phyloP scores from a whole-genome alignment of 768 basidiomycete genomes.

The Hortiboletus campestris region DNA sequence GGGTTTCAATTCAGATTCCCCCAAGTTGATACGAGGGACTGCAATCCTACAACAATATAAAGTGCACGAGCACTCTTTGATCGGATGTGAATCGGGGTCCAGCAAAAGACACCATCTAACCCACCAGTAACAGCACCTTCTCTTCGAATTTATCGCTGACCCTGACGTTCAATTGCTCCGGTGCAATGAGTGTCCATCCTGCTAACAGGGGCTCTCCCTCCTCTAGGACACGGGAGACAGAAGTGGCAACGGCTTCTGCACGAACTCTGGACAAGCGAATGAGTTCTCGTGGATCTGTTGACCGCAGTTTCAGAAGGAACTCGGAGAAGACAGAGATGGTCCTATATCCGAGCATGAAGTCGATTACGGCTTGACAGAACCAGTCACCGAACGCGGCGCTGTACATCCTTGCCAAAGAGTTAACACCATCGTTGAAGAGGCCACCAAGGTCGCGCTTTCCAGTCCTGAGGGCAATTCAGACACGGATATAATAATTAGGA shows the following conservation, averaged over 20 bases:
- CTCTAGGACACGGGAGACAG: conserved; percentile 68
- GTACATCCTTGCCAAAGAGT: conserved; percentile 89
- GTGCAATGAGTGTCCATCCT: conserved; percentile 93
- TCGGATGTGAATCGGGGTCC: neutral
- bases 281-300: conserved; percentile 89
- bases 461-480: conserved; percentile 51
- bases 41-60: conserved; percentile 69
- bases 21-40: neutral
- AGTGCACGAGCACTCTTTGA: conserved; percentile 48
- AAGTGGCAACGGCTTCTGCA: conserved; percentile 89
- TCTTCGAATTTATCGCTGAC: conserved; percentile 86
- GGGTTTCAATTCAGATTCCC: conserved; percentile 8
- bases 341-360: conserved; percentile 87
- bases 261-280: conserved; percentile 87
- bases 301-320: conserved; percentile 83
- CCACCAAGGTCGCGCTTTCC: conserved; percentile 94
- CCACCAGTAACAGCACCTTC: conserved; percentile 84
- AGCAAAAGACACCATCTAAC: conserved; percentile 28
- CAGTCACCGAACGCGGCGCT: conserved; percentile 91
- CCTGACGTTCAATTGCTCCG: conserved; percentile 69
- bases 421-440: conserved; percentile 92
- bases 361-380: conserved; percentile 96
- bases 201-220: conserved; percentile 76
- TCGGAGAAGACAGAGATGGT: conserved; percentile 89
- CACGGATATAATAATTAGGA: neutral